Evolutionary conservation across 805 yeast genomes (phyloP).

Genomic region (Sporopachydermia quercuum): DNA sequence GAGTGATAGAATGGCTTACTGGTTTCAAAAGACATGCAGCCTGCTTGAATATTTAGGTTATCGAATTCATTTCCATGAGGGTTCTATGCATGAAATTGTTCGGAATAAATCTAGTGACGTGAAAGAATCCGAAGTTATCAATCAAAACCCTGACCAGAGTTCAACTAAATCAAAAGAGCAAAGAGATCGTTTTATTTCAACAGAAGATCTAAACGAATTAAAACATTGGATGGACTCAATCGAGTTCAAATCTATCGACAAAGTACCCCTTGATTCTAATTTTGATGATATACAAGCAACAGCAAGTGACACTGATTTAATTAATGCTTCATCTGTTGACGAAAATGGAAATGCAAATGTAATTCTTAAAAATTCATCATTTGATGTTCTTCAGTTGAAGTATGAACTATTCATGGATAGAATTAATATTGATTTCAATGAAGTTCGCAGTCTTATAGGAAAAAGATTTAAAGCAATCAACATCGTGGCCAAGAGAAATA

Average conservation of each 20-base stretch:
- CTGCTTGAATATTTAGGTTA: background rate
- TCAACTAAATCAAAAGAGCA: background rate
- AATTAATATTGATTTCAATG: background rate
- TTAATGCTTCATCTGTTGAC: constrained; percentile 6
- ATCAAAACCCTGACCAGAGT: background rate
- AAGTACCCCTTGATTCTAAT: constrained; percentile 5
- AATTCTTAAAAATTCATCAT: too few species aligned
- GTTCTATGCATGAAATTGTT: background rate
- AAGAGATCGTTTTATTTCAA: too few species aligned
- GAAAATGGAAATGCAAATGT: constrained; percentile 11
- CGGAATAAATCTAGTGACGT: background rate
- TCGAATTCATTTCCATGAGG: background rate
- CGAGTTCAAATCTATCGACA: constrained; percentile 2
- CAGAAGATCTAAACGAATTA: background rate
- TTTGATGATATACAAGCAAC: constrained; percentile 6
- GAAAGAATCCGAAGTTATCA: background rate
- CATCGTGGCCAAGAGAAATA: background rate
- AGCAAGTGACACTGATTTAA: background rate
- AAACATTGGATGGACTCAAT: background rate
- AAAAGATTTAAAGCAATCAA: background rate
- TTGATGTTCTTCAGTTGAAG: constrained; percentile 8
- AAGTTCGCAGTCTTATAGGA: background rate
- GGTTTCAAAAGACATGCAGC: constrained; percentile 1
- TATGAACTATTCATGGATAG: constrained; percentile 11
- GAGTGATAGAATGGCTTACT: background rate